A percentile compares a stretch with the other conserved stretches of the same genome.
Conservation (phyloP, 192 early-diverging fungal genomes). For the Hyaloraphidium curvatum region DNA sequence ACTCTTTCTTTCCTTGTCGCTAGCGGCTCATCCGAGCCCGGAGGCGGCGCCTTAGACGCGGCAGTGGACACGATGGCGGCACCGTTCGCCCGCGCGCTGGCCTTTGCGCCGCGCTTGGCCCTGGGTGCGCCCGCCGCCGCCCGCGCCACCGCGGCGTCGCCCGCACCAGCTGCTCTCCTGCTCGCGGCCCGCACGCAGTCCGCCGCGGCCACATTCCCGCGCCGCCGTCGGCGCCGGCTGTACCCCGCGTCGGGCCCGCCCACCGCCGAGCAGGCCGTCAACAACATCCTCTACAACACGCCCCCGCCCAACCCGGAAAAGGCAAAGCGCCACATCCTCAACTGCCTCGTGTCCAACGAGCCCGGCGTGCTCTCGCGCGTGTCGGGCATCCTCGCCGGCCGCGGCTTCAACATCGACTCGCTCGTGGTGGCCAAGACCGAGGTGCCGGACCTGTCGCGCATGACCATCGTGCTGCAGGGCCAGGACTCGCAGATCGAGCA, state of each 20-base stretch:
- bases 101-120: no score
- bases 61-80: no score
- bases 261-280: conserved; percentile 82
- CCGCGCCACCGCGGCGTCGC: no score
- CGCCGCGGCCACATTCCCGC: no score
- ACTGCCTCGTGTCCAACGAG: conserved; percentile 85
- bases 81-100: no score
- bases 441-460: conserved; percentile 73
- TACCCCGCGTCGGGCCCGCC: conserved; percentile 26
- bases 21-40: no score
- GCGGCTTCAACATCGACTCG: conserved; percentile 96
- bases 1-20: no score
- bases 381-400: conserved; percentile 73
- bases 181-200: no score
- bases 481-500: conserved; percentile 69
- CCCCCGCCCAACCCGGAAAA: conserved; percentile 30
- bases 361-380: conserved; percentile 67
- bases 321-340: conserved; percentile 69
- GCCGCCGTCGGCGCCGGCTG: no score
- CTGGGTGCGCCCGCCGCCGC: no score
- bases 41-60: no score
- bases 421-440: conserved; percentile 92
- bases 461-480: conserved; percentile 90
- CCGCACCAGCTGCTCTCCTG: no score
- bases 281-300: conserved; percentile 91